phyloP scores from a whole-genome alignment of 1,284 basidiomycete species.

The Chalciporus sp. region DNA sequence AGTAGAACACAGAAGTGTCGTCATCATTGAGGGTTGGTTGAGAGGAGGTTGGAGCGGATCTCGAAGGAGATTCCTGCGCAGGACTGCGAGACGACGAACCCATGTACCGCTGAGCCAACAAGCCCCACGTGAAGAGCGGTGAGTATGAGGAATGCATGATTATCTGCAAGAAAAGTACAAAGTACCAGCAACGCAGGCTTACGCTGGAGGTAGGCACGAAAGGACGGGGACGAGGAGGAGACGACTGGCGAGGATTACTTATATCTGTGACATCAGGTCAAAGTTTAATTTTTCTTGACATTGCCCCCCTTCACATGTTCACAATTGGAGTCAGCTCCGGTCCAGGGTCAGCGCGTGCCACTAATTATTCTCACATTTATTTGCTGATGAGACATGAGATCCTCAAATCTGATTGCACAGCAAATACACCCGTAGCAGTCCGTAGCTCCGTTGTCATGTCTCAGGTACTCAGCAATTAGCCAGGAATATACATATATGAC shows the following conservation, averaged over 20 bases:
- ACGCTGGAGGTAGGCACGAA: background rate
- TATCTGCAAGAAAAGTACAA: background rate
- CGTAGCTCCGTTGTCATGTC: conserved; percentile 7
- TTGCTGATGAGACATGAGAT: conserved; percentile 8
- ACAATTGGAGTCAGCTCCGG: conserved; percentile 4
- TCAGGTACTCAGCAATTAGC: background rate
- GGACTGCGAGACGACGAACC: background rate
- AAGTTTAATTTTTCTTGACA: conserved; percentile 22
- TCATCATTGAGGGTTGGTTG: conserved; percentile 13
- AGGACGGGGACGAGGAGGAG: background rate
- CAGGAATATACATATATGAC: background rate
- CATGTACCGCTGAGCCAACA: conserved; percentile 24
- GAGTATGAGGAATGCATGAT: conserved; percentile 30
- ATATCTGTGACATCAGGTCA: conserved; percentile 13
- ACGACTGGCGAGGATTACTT: conserved; percentile 2
- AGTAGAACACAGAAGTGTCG: conserved; percentile 47
- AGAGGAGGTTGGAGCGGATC: background rate
- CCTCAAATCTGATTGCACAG: background rate
- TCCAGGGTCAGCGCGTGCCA: conserved; percentile 18
- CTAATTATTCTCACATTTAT: background rate
- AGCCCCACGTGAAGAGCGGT: conserved; percentile 31
- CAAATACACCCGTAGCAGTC: background rate
- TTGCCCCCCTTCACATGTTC: conserved; percentile 15
- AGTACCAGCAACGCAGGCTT: background rate
- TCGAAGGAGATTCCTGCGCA: background rate